Evolutionary conservation across 176 grass and related monocot species (phyloP), one percentile per base, ranked within the genome.

Genomic region (Carex cristatella): DNA sequence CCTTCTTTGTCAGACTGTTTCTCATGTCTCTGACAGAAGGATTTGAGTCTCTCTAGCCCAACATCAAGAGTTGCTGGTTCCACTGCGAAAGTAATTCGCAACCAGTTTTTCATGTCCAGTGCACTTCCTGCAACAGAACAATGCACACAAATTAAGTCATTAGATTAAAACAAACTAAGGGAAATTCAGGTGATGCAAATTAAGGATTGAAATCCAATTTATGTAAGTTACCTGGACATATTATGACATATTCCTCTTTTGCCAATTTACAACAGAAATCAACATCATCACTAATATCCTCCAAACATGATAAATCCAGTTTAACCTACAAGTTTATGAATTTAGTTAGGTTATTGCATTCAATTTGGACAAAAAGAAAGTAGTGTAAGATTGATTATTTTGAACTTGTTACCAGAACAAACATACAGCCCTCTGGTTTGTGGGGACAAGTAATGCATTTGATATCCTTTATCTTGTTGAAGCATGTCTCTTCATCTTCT

Each of bases 351-450:
- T 27, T 80, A 61, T 30, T 33, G 16, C 77, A 28, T 74, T 38
- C 48, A 18, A 48, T 16, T 74, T 74, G 14, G 31, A 19, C 5
- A 18, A 46, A 18, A 74, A 48, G n/a, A 49, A 44, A 5, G 69
- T 1, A 46, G 35, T 6, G 9, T 23, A 2, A 74, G 18, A 18
- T 74, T 49, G 1, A 74, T 38, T n/a, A 6, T 74, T 49, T n/a
- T 69, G 4, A 23, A 23, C 23, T 40, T 33, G 87, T 90, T 73
- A 94, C 93, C 93, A 92, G 86, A 72, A 89, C 75, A 89, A 90
- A 94, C 91, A 94, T 92, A 19, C 88, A 90, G 2, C 88, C 93
- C 79, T 94, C 93, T 53, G 90, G 93, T 79, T 89, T 94, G 63
- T 86, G 53, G 18, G 90, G 90, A 51, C 93, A 94, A 38, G 86